A percentile compares a stretch with the other conserved stretches of the same genome.
These are phyloP conservation scores for Corymbia calophylla DNA, from an alignment of 441 rosid species.

Conservation along the genomic window DNA sequence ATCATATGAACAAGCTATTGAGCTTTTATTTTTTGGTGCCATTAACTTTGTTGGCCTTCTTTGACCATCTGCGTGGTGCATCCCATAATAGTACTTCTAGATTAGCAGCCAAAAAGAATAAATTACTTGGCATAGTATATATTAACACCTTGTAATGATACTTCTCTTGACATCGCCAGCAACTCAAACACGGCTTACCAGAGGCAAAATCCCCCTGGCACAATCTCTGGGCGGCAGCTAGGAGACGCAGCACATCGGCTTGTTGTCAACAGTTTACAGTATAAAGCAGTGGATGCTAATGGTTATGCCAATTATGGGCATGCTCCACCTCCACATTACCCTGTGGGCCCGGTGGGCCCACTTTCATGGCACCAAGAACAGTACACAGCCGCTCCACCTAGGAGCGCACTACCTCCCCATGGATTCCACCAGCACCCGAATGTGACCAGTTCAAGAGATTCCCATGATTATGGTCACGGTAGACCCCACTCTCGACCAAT, in stretches of 20 bases:
- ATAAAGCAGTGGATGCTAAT: conserved; percentile 18
- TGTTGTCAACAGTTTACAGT: conserved; percentile 52
- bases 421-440: conserved; percentile 1
- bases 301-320: conserved; percentile 13
- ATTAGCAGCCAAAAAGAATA: neutral
- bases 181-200: neutral
- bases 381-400: conserved; percentile 8
- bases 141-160: neutral
- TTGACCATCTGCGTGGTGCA: neutral
- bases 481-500: conserved; percentile 9
- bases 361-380: conserved; percentile 8
- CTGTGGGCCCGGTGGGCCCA: neutral
- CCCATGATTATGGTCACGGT: conserved; percentile 9
- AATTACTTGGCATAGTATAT: neutral
- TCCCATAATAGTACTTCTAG: neutral
- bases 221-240: conserved; percentile 54
- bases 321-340: conserved; percentile 9
- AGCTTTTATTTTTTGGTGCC: neutral
- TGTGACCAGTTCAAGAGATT: neutral
- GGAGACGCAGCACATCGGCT: conserved; percentile 73
- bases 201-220: conserved; percentile 58
- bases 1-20: neutral
- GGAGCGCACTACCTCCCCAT: conserved; percentile 13
- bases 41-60: neutral
- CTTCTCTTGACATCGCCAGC: neutral